Base-by-base conservation (phyloP, 345 rosid genomes). In the Abelmoschus esculentus region DNA sequence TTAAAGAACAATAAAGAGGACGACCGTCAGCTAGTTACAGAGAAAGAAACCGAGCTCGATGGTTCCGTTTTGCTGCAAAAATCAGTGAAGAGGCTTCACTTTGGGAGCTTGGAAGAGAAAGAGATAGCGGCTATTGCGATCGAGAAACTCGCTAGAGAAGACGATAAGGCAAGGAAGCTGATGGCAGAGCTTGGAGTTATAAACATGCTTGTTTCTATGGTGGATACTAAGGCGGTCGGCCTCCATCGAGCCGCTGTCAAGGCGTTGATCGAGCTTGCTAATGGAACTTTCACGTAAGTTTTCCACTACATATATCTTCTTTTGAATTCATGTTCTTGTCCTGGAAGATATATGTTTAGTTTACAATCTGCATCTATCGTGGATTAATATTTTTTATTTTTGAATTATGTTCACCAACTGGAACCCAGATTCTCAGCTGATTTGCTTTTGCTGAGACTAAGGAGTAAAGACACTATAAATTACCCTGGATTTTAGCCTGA, bases 151-250 rank as follows among this genome's bases (percentile, higher is more conserved):
- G 90, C 96, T 7, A 74, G 80, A 73, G 82, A 83, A 71, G 96
- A 89, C 67, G 75, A 57, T 58, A 84, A 83, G 71, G 77, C 75
- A 12, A 81, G 83, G 76, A 89, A 83, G 74, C 74, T 85, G 74
- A 87, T 95, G 87, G 96, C 86, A 1, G 96, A 89, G 82, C 96
- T 95, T 0, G 96, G 99, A 15, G 99, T 95, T 31, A 67, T 91
- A 46, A 90, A 81, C 44, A 84, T 80, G 73, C 80, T 95, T 78
- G 97, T 95, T 12, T 90, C 84, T 13, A 87, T 95, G 90, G 80
- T 77, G 6, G 81, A 73, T 28, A 66, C 85, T 0, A 83, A 83
- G 15, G 82, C 64, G 3, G 67, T 57, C 52, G 44, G 75, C 19
- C 89, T 83, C 70, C 88, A 80, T 47, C 76, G 62, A 70, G 78